Evolutionary conservation across 345 rosid genomes (phyloP), one percentile per base, ranked within the genome.

Genomic region (Ceriops zippeliana): DNA sequence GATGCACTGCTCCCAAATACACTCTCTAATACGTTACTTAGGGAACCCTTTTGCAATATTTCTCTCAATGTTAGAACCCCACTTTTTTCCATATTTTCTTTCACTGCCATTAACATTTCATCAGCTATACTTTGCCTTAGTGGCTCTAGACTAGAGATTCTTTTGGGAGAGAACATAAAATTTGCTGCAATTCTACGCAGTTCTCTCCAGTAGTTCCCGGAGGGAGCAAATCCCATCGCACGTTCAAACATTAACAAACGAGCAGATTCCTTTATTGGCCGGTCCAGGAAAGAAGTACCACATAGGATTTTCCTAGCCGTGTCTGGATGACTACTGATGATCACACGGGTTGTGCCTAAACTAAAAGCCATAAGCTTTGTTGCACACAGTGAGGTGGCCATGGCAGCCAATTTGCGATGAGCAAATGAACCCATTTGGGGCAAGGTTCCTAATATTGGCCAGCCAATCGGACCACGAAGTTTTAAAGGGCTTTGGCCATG

Each of bases 141-240:
- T 17, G 64, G 73, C 71, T 82, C 86, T 0, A 86, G 69, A 1
- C 60, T 46, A 5, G 76, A 62, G 20, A 88, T 78, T 64, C 78
- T 85, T 75, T 72, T 71, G 0, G 87, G 89, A 24, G 89, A 85
- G 78, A 89, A 85, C 89, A 86, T 82, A 67, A 82, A 70, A 56
- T 58, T 81, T 1, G 83, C 77, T 0, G 91, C 88, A 10, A 89
- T 71, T 68, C 80, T 52, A 2, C 91, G 84, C 0, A 89, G 78
- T 58, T 78, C 81, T 28, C 85, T 78, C 95, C 91, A 89, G 31
- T 89, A 81, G 17, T 75, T 56, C 2, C 89, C 89, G 0, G 79
- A 66, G 27, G 91, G 87, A 27, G 95, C 89, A 34, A 86, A 89
- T 7, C 90, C 93, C 51, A 89, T 85, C 71, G 95, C 95, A 8